Evolutionary conservation across 345 rosid species (phyloP), one percentile per base, ranked within the genome.

Genomic region (Conringia planisiliqua): DNA sequence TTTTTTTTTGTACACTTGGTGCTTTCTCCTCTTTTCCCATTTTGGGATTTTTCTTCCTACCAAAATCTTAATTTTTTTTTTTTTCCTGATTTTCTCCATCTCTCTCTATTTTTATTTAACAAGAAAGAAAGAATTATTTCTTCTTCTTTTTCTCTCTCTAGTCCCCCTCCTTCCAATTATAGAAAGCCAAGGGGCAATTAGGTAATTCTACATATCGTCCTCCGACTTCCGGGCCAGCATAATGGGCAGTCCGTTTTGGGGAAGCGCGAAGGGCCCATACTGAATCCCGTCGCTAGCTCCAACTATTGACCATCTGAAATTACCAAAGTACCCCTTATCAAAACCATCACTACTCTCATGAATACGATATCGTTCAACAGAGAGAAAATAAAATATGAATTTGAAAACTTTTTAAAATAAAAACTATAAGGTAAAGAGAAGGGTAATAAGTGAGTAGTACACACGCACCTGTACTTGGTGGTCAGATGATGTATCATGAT

Each of bases 181-280:
- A 44, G 54, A 63, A 54, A 55, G 33, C 4, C 12, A 18, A 66
- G 6, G 60, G 72, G 62, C 1, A 64, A 13, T n/a, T 10, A 2
- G 0, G 64, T 65, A 38, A 66, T 48, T 61, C 39, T 17, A 62
- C 1, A 62, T 58, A 12, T 66, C 6, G 20, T 18, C 13, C 44
- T 71, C 83, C 17, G 59, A 18, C 72, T 84, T 90, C 43, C 69
- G 71, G 70, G 82, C 59, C 61, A 90, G 57, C 68, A 51, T 77
- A 78, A 92, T 90, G 67, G 96, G 96, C 71, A 92, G 72, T 20
- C 97, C 97, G 68, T 90, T 83, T 70, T 86, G 85, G 67, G 97
- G 97, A 75, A 92, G 89, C 26, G 92, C 89, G 72, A 92, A 92
- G 12, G 97, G 97, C 36, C 88, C 90, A 79, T 88, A 92, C 83